phyloP scores from a whole-genome alignment of 192 early-diverging fungal species.

The Funneliformis geosporum region DNA sequence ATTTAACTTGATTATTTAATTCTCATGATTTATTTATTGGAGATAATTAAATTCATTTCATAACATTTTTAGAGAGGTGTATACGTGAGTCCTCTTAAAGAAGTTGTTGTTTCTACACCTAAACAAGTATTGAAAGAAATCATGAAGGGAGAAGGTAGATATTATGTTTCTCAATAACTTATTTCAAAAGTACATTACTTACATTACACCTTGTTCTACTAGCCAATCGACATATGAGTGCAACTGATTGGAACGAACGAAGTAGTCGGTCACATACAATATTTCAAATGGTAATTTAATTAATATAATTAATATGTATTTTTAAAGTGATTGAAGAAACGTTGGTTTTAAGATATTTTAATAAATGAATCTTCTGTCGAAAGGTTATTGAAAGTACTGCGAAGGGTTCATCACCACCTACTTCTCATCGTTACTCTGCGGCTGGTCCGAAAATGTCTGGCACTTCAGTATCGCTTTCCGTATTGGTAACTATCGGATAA shows the following conservation, averaged over 20 bases:
- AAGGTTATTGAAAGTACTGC: constrained; percentile 72
- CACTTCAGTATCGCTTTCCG: constrained; percentile 4
- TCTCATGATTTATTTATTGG: neutral
- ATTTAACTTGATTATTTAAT: neutral
- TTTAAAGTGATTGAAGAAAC: neutral
- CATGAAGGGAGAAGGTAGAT: constrained; percentile 67
- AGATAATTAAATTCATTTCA: neutral
- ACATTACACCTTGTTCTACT: neutral
- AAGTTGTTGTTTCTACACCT: constrained; percentile 72
- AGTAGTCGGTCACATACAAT: constrained; percentile 94
- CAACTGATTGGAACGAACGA: constrained; percentile 91
- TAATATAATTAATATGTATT: too few relatives aligned
- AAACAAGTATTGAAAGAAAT: constrained; percentile 77
- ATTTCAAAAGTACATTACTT: neutral
- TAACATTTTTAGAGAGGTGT: constrained; percentile 57
- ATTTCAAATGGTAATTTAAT: constrained; percentile 77
- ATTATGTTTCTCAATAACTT: neutral
- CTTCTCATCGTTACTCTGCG: constrained; percentile 36
- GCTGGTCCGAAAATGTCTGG: constrained; percentile 28
- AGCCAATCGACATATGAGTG: constrained; percentile 82
- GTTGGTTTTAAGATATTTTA: neutral
- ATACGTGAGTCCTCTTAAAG: constrained; percentile 71
- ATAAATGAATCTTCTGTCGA: neutral
- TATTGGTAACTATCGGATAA: constrained; percentile 3
- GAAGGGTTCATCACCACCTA: constrained; percentile 34